Evolutionary conservation across 257 asterid genomes (phyloP), one percentile per base, ranked within the genome.

Genomic region (Prunella vulgaris): DNA sequence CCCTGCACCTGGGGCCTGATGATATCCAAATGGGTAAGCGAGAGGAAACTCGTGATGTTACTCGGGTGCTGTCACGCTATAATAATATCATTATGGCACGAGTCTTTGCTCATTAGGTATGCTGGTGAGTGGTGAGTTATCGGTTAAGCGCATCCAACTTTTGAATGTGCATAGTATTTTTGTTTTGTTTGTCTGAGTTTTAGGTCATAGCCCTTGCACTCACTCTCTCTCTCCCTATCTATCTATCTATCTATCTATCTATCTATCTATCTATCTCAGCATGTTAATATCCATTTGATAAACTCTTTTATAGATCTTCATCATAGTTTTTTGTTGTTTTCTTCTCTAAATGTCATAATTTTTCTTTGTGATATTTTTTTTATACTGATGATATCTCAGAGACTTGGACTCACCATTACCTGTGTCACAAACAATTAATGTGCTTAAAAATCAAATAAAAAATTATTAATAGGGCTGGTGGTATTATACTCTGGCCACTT

Each of bases 21-120:
- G 97, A 93, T 76, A 93, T 93, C 75, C 97, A 93, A 83, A 93
- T 93, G 99, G 99, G 97, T 52, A 93, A 90, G 85, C 82, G 99
- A 38, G 99, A 93, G 84, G 99, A 89, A 83, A 93, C 99, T 74
- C 95, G 97, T 40, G 99, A 93, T 49, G 84, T 93, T 76, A 97
- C 99, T 70, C 97, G 97, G 6, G 99, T 93, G 48, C 87, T 93
- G 37, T 93, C 95, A 78, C 79, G 97, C 82, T 93, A 93, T 75
- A 93, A 90, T 84, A 95, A 93, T 80, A 87, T 93, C 87, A 86
- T 93, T 71, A 93, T 93, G 99, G 99, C 99, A 51, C 95, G 97
- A 51, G 89, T 93, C 70, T 93, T 90, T 82, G 96, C 88, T 69
- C 99, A 90, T 87, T 96, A 93, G 98, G 98, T 93, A 86, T 68